phyloP scores from a whole-genome alignment of 2,329 filamentous ascomycete genomes.

The Pseudogymnoascus sp. region DNA sequence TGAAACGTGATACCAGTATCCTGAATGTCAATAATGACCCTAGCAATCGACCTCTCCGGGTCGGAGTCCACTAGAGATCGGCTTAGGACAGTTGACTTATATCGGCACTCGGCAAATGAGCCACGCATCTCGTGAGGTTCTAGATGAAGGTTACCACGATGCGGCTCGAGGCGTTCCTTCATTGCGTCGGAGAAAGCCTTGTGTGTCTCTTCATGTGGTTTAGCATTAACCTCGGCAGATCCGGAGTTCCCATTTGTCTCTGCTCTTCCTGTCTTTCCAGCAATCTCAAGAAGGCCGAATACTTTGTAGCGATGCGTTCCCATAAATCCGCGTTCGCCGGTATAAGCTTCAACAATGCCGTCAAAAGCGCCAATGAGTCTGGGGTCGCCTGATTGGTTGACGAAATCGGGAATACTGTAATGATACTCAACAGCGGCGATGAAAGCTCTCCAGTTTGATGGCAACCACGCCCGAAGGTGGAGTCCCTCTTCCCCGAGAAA shows the following conservation, averaged over 20 bases:
- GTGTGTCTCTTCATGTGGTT: constrained; percentile 47
- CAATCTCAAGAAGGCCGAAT: constrained; percentile 49
- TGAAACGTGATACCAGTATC: constrained; percentile 49
- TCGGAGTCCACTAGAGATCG: constrained; percentile 44
- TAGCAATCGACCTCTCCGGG: constrained; percentile 40
- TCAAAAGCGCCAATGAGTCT: constrained; percentile 48
- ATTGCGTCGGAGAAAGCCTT: constrained; percentile 47
- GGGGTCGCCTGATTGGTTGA: constrained; percentile 44
- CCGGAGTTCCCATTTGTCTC: constrained; percentile 48
- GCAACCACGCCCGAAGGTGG: constrained; percentile 48
- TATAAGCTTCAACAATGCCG: constrained; percentile 50
- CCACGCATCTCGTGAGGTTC: constrained; percentile 51
- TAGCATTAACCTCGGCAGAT: constrained; percentile 34
- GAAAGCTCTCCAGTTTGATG: constrained; percentile 48
- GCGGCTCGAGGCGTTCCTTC: constrained; percentile 48
- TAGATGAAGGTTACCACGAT: constrained; percentile 39
- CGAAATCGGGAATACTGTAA: constrained; percentile 48
- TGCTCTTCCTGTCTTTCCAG: constrained; percentile 47
- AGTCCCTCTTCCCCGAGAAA: constrained; percentile 48
- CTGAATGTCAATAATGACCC: constrained; percentile 46
- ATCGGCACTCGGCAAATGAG: constrained; percentile 49
- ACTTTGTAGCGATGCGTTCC: constrained; percentile 52
- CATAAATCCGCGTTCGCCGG: constrained; percentile 51
- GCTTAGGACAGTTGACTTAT: constrained; percentile 40
- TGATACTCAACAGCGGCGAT: constrained; percentile 50